Conservation (phyloP, 2,329 filamentous ascomycete genomes). For the Exophiala sp. region DNA sequence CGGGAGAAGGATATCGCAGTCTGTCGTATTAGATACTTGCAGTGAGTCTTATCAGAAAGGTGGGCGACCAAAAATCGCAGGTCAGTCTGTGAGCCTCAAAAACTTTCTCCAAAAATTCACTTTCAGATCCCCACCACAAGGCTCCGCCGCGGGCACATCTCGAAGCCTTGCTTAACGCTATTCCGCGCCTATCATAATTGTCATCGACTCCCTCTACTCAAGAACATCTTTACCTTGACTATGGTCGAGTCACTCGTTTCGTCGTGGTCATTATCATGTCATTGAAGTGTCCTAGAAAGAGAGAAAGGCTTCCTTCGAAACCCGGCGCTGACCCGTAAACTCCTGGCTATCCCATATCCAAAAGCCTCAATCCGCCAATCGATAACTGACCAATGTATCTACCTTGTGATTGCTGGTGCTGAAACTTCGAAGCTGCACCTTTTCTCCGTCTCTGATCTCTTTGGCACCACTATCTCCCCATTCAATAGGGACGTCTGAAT, state of each 20-base stretch:
- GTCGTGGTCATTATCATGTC: neutral
- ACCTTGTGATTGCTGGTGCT: conserved; percentile 93
- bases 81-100: neutral
- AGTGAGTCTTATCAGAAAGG: neutral
- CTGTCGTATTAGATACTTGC: neutral
- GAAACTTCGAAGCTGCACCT: conserved; percentile 92
- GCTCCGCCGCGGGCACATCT: neutral
- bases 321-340: neutral
- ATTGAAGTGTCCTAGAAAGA: neutral
- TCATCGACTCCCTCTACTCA: neutral
- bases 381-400: conserved; percentile 93
- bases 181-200: neutral
- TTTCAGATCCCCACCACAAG: neutral
- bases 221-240: neutral
- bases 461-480: conserved; percentile 99
- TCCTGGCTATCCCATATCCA: conserved; percentile 4
- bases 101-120: conserved; percentile 5
- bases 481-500: conserved; percentile 93
- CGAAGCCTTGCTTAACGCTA: neutral
- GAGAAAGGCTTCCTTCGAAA: neutral
- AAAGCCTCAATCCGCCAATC: conserved; percentile 45
- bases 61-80: neutral
- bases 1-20: neutral
- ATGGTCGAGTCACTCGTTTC: neutral
- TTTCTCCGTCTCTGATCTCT: conserved; percentile 91